phyloP scores from a whole-genome alignment of 257 asterid genomes.

The Salvia rosmarinus region DNA sequence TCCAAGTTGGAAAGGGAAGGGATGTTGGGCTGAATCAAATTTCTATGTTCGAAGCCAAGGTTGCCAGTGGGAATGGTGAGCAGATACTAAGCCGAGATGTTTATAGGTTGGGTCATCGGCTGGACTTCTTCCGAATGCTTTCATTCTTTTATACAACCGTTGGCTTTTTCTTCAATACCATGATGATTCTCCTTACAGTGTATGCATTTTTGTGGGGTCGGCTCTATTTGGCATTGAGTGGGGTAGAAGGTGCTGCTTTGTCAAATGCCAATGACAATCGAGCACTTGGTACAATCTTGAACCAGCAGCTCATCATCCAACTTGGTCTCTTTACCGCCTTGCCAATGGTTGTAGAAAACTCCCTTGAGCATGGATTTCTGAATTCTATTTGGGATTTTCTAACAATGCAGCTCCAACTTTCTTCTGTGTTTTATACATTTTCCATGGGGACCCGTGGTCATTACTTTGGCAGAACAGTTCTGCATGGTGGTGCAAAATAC shows the following conservation, averaged over 20 bases:
- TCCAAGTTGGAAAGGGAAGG: slow-evolving; percentile 99
- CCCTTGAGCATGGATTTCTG: slow-evolving; percentile 97
- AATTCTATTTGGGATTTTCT: slow-evolving; percentile 89
- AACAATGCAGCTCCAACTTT: slow-evolving; percentile 97
- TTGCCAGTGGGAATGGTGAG: slow-evolving; percentile 98
- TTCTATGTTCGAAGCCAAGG: slow-evolving; percentile 98
- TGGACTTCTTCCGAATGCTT: slow-evolving; percentile 98
- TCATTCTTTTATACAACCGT: slow-evolving; percentile 96
- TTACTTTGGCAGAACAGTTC: slow-evolving; percentile 95
- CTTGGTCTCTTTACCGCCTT: slow-evolving; percentile 92
- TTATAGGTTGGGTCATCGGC: slow-evolving; percentile 94
- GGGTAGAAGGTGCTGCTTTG: slow-evolving; percentile 71
- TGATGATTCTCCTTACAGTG: slow-evolving; percentile 93
- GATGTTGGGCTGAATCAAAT: slow-evolving; percentile 96
- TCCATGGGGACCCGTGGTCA: slow-evolving; percentile 99
- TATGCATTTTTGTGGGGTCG: slow-evolving; percentile 98
- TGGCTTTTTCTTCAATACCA: slow-evolving; percentile 92
- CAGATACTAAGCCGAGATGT: slow-evolving; percentile 95
- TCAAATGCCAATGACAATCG: slow-evolving; percentile 58
- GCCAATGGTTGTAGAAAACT: slow-evolving; percentile 95
- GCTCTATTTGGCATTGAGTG: slow-evolving; percentile 94
- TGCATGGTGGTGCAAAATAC: slow-evolving; percentile 98
- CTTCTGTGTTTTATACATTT: slow-evolving; percentile 90
- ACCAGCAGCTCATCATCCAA: slow-evolving; percentile 96
- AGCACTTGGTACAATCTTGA: slow-evolving; percentile 94